Evolutionary conservation across 768 basidiomycete genomes (phyloP).

Genomic region (Pisolithus albus): DNA sequence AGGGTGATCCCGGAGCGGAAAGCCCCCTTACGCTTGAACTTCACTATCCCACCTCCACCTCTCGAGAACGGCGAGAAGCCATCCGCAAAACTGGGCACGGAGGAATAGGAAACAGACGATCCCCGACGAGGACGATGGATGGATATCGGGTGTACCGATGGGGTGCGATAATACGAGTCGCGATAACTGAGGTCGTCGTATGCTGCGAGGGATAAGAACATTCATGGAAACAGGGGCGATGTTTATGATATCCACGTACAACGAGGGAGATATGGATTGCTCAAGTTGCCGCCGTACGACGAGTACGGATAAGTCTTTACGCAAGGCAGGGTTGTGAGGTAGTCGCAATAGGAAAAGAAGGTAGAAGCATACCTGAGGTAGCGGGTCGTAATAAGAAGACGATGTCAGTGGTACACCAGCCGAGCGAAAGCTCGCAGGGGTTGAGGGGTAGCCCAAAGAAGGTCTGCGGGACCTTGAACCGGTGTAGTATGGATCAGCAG

Average conservation of each 20-base stretch:
- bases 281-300: conserved; percentile 35
- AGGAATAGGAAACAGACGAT: conserved; percentile 35
- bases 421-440: conserved; percentile 9
- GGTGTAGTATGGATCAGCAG: conserved; percentile 28
- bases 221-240: conserved; percentile 1
- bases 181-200: conserved; percentile 48
- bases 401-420: conserved; percentile 27
- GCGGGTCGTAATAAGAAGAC: conserved; percentile 36
- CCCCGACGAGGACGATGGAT: conserved; percentile 28
- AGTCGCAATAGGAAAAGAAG: not conserved
- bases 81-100: conserved; percentile 32
- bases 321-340: not conserved
- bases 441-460: conserved; percentile 29
- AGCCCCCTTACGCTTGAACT: conserved; percentile 69
- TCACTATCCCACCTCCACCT: conserved; percentile 43
- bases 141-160: conserved; percentile 17
- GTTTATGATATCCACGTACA: conserved; percentile 25
- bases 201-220: conserved; percentile 24
- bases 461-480: conserved; percentile 26
- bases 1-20: conserved; percentile 60
- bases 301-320: conserved; percentile 38
- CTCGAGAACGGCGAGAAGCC: conserved; percentile 33
- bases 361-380: conserved; percentile 32
- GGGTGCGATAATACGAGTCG: conserved; percentile 45
- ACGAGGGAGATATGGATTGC: conserved; percentile 36